A percentile compares a stretch with the other conserved stretches of the same genome.
Conservation (phyloP, 2,329 filamentous ascomycete species). For the Balansia obtecta region DNA sequence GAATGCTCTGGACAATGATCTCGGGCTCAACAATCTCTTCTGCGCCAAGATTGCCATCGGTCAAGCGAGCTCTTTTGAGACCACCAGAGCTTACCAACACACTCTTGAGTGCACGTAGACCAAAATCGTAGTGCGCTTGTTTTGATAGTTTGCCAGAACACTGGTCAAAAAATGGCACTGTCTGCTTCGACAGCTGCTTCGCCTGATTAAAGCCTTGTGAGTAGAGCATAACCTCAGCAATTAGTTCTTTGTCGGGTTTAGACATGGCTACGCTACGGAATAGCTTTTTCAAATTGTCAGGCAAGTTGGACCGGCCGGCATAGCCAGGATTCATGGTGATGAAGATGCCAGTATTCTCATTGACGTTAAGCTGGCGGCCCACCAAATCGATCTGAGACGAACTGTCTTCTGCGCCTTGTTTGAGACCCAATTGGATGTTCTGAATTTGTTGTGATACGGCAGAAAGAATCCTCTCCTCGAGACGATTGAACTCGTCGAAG, state of each 20-base stretch:
- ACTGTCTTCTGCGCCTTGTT: slow-evolving; percentile 68
- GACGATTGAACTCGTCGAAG: slow-evolving; percentile 99
- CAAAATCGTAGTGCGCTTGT: slow-evolving; percentile 98
- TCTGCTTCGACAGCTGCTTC: slow-evolving; percentile 85
- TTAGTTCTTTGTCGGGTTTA: slow-evolving; percentile 98
- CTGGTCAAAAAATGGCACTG: slow-evolving; percentile 95
- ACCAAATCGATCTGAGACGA: slow-evolving; percentile 89
- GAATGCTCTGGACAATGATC: slow-evolving; percentile 95
- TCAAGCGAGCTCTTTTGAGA: slow-evolving; percentile 73
- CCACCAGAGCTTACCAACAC: slow-evolving; percentile 96
- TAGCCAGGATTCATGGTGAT: slow-evolving; percentile 99
- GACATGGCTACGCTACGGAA: slow-evolving; percentile 99
- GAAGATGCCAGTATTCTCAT: slow-evolving; percentile 92
- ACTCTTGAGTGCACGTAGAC: slow-evolving; percentile 93
- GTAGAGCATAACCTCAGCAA: slow-evolving; percentile 99
- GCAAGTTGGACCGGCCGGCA: slow-evolving; percentile 91
- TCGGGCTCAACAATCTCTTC: slow-evolving; percentile 80
- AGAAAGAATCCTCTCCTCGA: slow-evolving; percentile 94
- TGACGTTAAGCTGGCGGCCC: slow-evolving; percentile 79
- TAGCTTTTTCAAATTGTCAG: slow-evolving; percentile 98
- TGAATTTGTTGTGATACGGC: slow-evolving; percentile 98
- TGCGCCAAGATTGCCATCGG: slow-evolving; percentile 43
- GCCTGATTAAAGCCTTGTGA: slow-evolving; percentile 98
- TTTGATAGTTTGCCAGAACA: slow-evolving; percentile 75
- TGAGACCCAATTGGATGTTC: slow-evolving; percentile 93